phyloP scores from a whole-genome alignment of 495 filamentous ascomycete genomes.

The Cudoniella acicularis region DNA sequence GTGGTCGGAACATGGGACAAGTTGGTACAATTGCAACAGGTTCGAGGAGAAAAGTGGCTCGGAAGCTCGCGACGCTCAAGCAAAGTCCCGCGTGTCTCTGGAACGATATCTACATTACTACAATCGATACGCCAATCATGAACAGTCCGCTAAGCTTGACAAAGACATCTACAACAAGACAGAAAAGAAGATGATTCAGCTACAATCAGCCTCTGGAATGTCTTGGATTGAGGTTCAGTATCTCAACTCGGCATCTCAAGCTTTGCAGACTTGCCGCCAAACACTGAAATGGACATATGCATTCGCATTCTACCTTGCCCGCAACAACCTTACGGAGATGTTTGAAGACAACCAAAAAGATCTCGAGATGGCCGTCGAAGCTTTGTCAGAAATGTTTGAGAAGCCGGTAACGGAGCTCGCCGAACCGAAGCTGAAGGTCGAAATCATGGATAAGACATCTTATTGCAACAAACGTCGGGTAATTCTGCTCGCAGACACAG shows the following conservation, averaged over 20 bases:
- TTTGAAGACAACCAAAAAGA: conserved; percentile 99
- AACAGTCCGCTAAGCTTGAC: conserved; percentile 94
- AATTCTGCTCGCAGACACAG: conserved; percentile 86
- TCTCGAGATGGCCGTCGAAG: conserved; percentile 93
- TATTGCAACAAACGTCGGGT: conserved; percentile 92
- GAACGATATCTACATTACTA: conserved; percentile 98
- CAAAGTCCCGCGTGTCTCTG: conserved; percentile 80
- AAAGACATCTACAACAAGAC: conserved; percentile 95
- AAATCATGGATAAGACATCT: conserved; percentile 95
- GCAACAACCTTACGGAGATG: conserved; percentile 94
- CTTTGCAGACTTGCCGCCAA: conserved; percentile 91
- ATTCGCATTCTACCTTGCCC: conserved; percentile 91
- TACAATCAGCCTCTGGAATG: conserved; percentile 89
- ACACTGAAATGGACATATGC: conserved; percentile 99
- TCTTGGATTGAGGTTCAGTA: conserved; percentile 99
- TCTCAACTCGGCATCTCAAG: conserved; percentile 85
- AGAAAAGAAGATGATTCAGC: conserved; percentile 96
- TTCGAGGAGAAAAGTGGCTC: conserved; percentile 93
- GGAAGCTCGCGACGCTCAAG: conserved; percentile 86
- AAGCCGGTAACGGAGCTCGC: conserved; percentile 82
- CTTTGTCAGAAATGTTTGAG: conserved; percentile 95
- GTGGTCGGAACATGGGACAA: conserved; percentile 98
- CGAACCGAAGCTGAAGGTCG: conserved; percentile 72
- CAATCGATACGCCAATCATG: conserved; percentile 97
- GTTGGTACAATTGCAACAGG: conserved; percentile 98